Evolutionary conservation across 2,329 filamentous ascomycete species (phyloP), one percentile per base, ranked within the genome.

Genomic region (Diaporthe citriasiana): DNA sequence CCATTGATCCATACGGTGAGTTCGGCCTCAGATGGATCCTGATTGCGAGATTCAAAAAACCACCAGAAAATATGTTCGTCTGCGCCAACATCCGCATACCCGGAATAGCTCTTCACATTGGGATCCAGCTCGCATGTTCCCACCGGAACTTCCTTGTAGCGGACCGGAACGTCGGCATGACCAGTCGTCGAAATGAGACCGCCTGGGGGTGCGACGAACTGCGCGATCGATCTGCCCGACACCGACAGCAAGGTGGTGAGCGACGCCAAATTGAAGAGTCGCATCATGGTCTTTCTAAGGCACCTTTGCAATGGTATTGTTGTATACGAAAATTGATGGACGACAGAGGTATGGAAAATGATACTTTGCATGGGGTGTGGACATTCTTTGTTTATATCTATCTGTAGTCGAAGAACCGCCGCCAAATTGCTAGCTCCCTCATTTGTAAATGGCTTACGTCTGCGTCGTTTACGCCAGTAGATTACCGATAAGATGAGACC

Each of bases 1-100:
- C 88, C 88, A 73, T 89, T 89, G 69, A 89, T 80, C 87, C 87
- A 89, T 3, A 88, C 79, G 0, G 87, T 89, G 55, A 88, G 78
- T 0, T 86, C 86, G 27, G 87, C 86, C 8, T 83, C 80, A 0
- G 6, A 77, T 5, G 87, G 85, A 72, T 87, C 81, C 22, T 78
- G 73, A 50, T 85, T 82, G 68, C 87, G 82, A 10, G 87, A 84
- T 75, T 88, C 87, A 77, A 89, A 88, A 79, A 87, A 88, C 85
- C 86, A 88, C 77, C 83, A 82, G 79, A 86, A 86, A 50, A 85
- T 82, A 77, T 85, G 84, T 75, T 84, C 75, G 73, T 83, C 76
- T 69, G 81, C 79, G 2, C 77, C 79, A 5, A 86, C 82, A 78
- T 86, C 84, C 38, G 82, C 84, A 76, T 85, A 86, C 10, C 84